These are phyloP conservation scores for Ganoderma sp. DNA, from an alignment of 1,284 basidiomycete species.

Conservation along the genomic window DNA sequence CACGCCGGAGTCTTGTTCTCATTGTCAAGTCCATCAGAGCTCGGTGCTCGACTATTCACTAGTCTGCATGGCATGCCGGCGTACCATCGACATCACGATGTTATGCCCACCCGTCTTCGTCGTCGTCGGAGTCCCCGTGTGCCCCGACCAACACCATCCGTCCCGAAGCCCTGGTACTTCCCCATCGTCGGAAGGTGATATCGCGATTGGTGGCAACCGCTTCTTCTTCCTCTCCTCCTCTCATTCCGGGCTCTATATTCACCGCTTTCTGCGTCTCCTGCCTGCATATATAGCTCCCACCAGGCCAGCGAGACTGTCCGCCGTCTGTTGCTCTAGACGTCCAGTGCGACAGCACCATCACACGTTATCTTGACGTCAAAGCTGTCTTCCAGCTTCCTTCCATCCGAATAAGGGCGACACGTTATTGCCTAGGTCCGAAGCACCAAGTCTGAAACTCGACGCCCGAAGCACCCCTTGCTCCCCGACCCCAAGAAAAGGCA, in stretches of 20 bases:
- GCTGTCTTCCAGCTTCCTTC: background rate
- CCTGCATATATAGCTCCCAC: background rate
- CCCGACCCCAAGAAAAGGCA: background rate
- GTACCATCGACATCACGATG: slow-evolving; percentile 3
- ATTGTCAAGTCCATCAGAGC: slow-evolving; percentile 7
- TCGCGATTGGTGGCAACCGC: slow-evolving; percentile 5
- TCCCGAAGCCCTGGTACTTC: background rate
- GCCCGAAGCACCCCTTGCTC: background rate
- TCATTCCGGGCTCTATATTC: background rate
- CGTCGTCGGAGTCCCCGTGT: background rate
- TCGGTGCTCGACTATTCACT: background rate
- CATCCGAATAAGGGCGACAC: background rate
- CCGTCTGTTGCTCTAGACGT: background rate
- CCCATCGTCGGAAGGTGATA: background rate
- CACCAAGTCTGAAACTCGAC: background rate
- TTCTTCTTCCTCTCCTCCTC: background rate
- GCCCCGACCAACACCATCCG: slow-evolving; percentile 1
- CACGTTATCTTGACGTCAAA: slow-evolving; percentile 12
- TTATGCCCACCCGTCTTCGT: too few relatives aligned
- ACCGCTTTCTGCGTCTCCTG: background rate
- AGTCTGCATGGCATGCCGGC: background rate
- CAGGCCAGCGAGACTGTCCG: background rate
- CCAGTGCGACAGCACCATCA: background rate
- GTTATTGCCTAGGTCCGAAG: background rate
- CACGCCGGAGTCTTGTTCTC: background rate